Evolutionary conservation across 225 moss, liverwort and hornwort species (phyloP), one percentile per base, ranked within the genome.

Genomic region (Physcomitrium patens): DNA sequence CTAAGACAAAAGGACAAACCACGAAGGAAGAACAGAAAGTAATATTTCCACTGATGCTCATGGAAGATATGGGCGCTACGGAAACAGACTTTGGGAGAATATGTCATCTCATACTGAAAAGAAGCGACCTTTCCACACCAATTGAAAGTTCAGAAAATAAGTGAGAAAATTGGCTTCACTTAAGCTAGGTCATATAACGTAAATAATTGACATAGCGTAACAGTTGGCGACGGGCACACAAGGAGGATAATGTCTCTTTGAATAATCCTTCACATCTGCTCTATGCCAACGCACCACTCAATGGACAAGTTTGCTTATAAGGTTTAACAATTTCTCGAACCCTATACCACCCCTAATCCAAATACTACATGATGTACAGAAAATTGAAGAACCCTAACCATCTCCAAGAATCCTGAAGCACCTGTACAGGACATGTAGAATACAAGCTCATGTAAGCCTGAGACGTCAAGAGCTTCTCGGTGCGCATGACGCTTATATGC

Each of bases 81-180:
- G 69, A 27, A 27, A 42, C 42, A 0, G 61, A 65, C 61, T 71
- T 46, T 56, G 71, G 66, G 66, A 61, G 60, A 71, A 50, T 63
- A 22, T 43, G 41, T 48, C 53, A 66, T n/a, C 37, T 27, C 49
- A 58, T 24, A 45, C 53, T 45, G 7, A 70, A 60, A 1, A 28
- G 6, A 48, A 47, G 47, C 17, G 28, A 55, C 62, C 41, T 42
- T 55, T 46, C 37, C 52, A 70, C 31, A 23, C 28, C 58, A 60
- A 12, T 9, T 41, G 42, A 65, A 58, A 31, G 46, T 66, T 82
- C 54, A 71, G 57, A 79, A 79, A 67, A 79, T 71, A 65, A 72
- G 52, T 62, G 50, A 31, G 58, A 65, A 57, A 23, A 78, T 53
- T 60, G 60, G 52, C 51, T 9, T 55, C 11, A 70, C 53, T 65